These are phyloP conservation scores for Capsella rubella DNA, from an alignment of 441 rosid genomes.

Conservation along the genomic window DNA sequence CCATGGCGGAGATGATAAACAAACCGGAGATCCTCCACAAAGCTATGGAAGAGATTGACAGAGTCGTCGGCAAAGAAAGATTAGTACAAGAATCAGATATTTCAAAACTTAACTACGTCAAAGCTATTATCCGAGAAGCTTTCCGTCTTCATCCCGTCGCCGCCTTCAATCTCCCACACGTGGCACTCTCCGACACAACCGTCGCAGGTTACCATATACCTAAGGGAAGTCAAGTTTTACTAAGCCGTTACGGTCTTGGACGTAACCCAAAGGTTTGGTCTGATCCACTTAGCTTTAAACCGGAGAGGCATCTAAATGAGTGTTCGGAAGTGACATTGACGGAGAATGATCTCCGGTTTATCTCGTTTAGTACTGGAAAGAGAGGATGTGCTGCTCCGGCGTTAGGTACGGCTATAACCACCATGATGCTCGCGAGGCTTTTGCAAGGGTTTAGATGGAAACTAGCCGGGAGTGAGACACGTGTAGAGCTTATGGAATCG, in stretches of 20 bases:
- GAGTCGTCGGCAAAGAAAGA: slow-evolving; percentile 54
- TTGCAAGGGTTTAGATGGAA: slow-evolving; percentile 51
- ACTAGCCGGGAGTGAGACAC: slow-evolving; percentile 29
- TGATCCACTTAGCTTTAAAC: slow-evolving; percentile 47
- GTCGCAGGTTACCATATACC: slow-evolving; percentile 47
- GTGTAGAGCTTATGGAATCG: slow-evolving; percentile 47
- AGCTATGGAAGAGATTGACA: slow-evolving; percentile 54
- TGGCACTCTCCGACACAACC: slow-evolving; percentile 46
- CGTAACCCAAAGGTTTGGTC: slow-evolving; percentile 49
- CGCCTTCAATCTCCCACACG: slow-evolving; percentile 52
- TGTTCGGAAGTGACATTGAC: slow-evolving; percentile 43
- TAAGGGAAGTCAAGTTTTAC: slow-evolving; percentile 46
- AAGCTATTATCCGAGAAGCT: slow-evolving; percentile 51
- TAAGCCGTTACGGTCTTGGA: slow-evolving; percentile 48
- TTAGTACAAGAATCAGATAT: slow-evolving; percentile 56
- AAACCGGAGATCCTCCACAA: slow-evolving; percentile 52
- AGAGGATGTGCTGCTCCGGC: slow-evolving; percentile 54
- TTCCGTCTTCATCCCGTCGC: slow-evolving; percentile 53
- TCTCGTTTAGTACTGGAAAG: slow-evolving; percentile 56
- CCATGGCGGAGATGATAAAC: slow-evolving; percentile 58
- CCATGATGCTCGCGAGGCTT: slow-evolving; percentile 48
- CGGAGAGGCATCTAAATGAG: slow-evolving; percentile 52
- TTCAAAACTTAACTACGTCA: slow-evolving; percentile 49
- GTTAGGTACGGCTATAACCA: slow-evolving; percentile 45
- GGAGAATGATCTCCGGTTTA: slow-evolving; percentile 51